Evolutionary conservation across 2,329 filamentous ascomycete genomes (phyloP).

Genomic region (Neoascochyta sp.): DNA sequence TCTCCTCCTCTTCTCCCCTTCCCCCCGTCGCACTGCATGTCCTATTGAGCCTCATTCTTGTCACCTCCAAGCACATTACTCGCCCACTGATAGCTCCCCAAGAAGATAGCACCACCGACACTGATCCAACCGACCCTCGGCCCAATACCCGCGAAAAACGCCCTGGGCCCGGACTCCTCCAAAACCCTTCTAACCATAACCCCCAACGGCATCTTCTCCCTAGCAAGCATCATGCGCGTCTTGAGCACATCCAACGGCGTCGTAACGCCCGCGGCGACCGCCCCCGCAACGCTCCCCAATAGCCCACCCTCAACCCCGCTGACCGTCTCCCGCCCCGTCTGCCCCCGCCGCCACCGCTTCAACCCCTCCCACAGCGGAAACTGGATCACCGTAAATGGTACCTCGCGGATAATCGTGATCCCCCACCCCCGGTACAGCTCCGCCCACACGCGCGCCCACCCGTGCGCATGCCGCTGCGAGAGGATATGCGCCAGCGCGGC

Average conservation of each 20-base stretch:
- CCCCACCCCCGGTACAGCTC: slow-evolving; percentile 90
- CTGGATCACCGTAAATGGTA: slow-evolving; percentile 95
- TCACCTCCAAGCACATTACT: slow-evolving; percentile 66
- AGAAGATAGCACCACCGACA: slow-evolving; percentile 86
- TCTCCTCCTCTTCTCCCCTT: slow-evolving; percentile 1
- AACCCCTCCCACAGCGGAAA: slow-evolving; percentile 95
- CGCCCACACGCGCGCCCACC: slow-evolving; percentile 60
- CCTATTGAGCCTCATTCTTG: too few relatives aligned
- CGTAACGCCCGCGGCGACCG: slow-evolving; percentile 79
- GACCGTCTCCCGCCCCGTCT: slow-evolving; percentile 49
- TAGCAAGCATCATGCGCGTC: slow-evolving; percentile 89
- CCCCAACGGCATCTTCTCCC: slow-evolving; percentile 59
- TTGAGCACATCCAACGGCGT: slow-evolving; percentile 96
- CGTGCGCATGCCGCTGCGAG: slow-evolving; percentile 35
- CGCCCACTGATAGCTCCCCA: slow-evolving; percentile 89
- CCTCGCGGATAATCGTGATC: slow-evolving; percentile 91
- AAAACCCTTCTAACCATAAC: slow-evolving; percentile 63
- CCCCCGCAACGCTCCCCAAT: slow-evolving; percentile 80
- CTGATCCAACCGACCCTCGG: slow-evolving; percentile 94
- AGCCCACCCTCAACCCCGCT: slow-evolving; percentile 75
- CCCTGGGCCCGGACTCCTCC: slow-evolving; percentile 59
- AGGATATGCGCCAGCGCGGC: slow-evolving; percentile 68
- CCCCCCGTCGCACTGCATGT: slow-evolving; percentile 4
- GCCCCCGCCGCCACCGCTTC: slow-evolving; percentile 64
- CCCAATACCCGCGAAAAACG: slow-evolving; percentile 73